phyloP scores from a whole-genome alignment of 1,139 yeast genomes.

The Candida glucosophila region DNA sequence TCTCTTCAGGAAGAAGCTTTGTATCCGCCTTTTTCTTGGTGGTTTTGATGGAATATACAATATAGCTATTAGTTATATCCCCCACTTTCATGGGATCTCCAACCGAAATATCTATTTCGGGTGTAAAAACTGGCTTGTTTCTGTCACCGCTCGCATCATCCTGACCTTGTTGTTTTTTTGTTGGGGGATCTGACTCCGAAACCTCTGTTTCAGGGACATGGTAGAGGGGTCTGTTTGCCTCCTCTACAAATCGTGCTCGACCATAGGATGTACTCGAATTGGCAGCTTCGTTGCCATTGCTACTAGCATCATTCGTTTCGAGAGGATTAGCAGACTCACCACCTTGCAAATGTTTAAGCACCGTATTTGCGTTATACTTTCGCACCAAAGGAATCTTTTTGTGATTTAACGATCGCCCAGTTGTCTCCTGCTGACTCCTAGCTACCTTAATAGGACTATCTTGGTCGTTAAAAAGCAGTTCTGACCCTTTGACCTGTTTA shows the following conservation, averaged over 20 bases:
- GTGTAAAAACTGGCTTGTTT: too few species aligned
- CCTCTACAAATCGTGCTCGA: slow-evolving; percentile 15
- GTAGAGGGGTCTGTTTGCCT: slow-evolving; percentile 43
- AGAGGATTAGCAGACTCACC: slow-evolving; percentile 36
- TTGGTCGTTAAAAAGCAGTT: slow-evolving; percentile 27
- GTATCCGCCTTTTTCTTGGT: slow-evolving; percentile 26
- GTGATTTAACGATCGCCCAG: slow-evolving; percentile 8
- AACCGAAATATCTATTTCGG: slow-evolving; percentile 54
- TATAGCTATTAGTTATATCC: slow-evolving; percentile 81
- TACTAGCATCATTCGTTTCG: slow-evolving; percentile 6
- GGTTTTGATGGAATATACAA: slow-evolving; percentile 74
- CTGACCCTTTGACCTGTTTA: slow-evolving; percentile 11
- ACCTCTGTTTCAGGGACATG: slow-evolving; percentile 22
- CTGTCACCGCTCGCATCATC: background rate
- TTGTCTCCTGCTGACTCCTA: slow-evolving; percentile 10
- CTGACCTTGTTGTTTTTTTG: background rate
- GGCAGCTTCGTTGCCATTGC: slow-evolving; percentile 9
- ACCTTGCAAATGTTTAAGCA: slow-evolving; percentile 22
- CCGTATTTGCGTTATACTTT: slow-evolving; percentile 22
- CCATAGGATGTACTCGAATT: too few species aligned
- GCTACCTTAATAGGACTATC: slow-evolving; percentile 27
- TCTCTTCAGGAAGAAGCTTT: slow-evolving; percentile 14
- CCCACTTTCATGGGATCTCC: slow-evolving; percentile 93
- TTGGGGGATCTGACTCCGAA: background rate
- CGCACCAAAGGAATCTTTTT: slow-evolving; percentile 42